Conservation (phyloP, 2,329 filamentous ascomycete genomes). For the Chrysosporium keratinophilum region DNA sequence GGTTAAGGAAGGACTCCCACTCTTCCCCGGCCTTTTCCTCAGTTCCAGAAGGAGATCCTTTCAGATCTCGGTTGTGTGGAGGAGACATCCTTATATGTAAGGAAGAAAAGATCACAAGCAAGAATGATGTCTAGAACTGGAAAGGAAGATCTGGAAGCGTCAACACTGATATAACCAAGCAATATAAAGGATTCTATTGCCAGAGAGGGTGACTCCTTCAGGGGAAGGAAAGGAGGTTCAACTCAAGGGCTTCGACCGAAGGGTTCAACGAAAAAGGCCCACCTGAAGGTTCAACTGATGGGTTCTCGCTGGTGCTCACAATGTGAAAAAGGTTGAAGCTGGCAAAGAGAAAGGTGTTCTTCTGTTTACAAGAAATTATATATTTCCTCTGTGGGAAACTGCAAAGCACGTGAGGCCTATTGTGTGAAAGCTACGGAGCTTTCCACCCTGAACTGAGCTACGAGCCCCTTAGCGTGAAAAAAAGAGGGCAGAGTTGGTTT, state of each 20-base stretch:
- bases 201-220: not conserved
- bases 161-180: not conserved
- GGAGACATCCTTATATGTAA: conserved; percentile 4
- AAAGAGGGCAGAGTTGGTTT: not conserved
- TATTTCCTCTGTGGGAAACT: not conserved
- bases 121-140: not conserved
- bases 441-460: not conserved
- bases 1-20: conserved; percentile 7
- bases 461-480: not conserved
- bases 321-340: conserved; percentile 4
- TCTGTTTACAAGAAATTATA: conserved; percentile 4
- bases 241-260: not conserved
- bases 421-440: conserved; percentile 10
- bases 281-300: no score
- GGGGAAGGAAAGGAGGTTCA: not conserved
- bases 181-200: not conserved
- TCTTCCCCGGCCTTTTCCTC: not conserved
- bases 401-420: conserved; percentile 3
- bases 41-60: not conserved
- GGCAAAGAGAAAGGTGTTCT: conserved; percentile 4
- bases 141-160: not conserved
- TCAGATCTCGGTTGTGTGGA: not conserved
- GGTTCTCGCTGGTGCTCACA: not conserved
- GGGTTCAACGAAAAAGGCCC: not conserved
- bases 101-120: not conserved